Conservation (phyloP, 306 rosid genomes). For the Prunus fruticosa region DNA sequence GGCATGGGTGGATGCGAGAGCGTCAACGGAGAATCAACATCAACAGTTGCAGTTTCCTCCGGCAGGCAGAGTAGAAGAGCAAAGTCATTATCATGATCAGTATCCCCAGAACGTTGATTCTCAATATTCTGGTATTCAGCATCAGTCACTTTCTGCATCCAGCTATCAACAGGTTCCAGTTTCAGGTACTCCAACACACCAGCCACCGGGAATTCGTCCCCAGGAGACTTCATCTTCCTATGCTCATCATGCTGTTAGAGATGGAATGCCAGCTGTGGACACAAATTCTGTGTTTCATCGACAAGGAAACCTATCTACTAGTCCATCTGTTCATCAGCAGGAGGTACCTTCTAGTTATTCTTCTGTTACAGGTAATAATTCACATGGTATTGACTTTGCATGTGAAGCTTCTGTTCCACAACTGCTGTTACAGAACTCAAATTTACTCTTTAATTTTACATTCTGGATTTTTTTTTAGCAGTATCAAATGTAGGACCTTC, state of each 20-base stretch:
- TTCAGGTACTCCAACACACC: constrained; percentile 47
- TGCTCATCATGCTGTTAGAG: constrained; percentile 46
- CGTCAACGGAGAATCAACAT: constrained; percentile 71
- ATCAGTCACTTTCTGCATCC: constrained; percentile 58
- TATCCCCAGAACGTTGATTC: constrained; percentile 54
- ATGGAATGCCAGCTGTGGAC: constrained; percentile 51
- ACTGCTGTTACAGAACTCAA: constrained; percentile 38
- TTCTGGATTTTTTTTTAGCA: constrained; percentile 23
- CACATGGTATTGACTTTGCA: constrained; percentile 53
- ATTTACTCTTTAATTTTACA: constrained; percentile 25
- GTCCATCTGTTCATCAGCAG: constrained; percentile 90
- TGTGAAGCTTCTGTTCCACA: constrained; percentile 50
- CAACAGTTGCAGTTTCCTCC: constrained; percentile 61
- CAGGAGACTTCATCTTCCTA: constrained; percentile 56
- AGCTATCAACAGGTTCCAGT: constrained; percentile 69
- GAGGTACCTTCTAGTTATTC: constrained; percentile 99
- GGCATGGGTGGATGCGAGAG: constrained; percentile 96
- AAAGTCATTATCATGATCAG: constrained; percentile 66
- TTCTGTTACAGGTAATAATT: constrained; percentile 95
- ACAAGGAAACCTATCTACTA: constrained; percentile 56
- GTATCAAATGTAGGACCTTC: constrained; percentile 15
- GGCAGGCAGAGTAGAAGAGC: constrained; percentile 67
- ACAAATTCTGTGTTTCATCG: constrained; percentile 50
- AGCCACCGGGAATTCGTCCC: constrained; percentile 40
- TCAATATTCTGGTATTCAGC: constrained; percentile 50